phyloP scores from a whole-genome alignment of 768 basidiomycete species.

The Lactifluus hygrophoroides region DNA sequence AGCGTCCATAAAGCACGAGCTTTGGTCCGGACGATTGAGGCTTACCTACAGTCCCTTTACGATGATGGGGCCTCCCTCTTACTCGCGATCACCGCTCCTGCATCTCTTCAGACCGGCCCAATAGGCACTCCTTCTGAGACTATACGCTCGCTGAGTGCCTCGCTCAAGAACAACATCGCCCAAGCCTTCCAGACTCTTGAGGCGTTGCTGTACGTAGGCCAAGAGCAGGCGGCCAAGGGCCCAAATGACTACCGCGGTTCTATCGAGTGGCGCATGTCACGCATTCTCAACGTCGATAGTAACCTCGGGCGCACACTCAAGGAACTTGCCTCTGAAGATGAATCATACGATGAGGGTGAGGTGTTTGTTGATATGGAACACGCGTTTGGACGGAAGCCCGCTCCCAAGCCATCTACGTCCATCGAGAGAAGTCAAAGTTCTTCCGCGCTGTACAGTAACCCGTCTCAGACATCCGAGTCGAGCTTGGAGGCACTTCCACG shows the following conservation, averaged over 20 bases:
- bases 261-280: constrained; percentile 71
- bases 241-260: constrained; percentile 66
- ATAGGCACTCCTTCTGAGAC: constrained; percentile 6
- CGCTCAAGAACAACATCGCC: constrained; percentile 48
- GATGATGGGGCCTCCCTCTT: constrained; percentile 61
- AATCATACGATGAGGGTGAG: constrained; percentile 33
- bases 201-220: constrained; percentile 50
- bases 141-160: constrained; percentile 36
- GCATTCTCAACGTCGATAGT: constrained; percentile 51
- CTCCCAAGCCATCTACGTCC: background rate
- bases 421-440: constrained; percentile 9
- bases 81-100: constrained; percentile 45
- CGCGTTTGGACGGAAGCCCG: constrained; percentile 36
- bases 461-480: constrained; percentile 25
- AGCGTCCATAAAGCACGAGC: constrained; percentile 61
- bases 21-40: constrained; percentile 64
- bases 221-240: constrained; percentile 62
- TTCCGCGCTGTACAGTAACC: constrained; percentile 23
- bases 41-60: constrained; percentile 60
- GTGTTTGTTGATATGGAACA: constrained; percentile 53
- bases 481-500: constrained; percentile 22
- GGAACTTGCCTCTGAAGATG: constrained; percentile 29
- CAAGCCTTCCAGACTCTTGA: constrained; percentile 54
- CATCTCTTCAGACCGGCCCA: constrained; percentile 5
- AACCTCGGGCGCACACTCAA: constrained; percentile 31